Conservation (phyloP, 2,329 filamentous ascomycete genomes). For the Akanthomyces dipterigenus region DNA sequence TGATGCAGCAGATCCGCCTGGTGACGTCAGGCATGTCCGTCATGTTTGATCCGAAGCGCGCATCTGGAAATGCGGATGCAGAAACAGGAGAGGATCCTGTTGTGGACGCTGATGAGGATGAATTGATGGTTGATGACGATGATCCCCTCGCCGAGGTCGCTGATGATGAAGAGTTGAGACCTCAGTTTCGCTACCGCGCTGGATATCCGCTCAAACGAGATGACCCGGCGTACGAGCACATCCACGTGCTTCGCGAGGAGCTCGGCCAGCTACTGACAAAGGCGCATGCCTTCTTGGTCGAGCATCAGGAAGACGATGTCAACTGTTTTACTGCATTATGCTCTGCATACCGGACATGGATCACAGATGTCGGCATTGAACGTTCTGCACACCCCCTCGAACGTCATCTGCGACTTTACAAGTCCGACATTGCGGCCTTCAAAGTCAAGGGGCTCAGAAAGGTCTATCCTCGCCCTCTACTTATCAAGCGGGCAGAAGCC, state of each 20-base stretch:
- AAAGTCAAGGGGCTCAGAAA: conserved; percentile 92
- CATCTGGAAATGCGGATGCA: conserved; percentile 45
- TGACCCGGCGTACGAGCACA: conserved; percentile 58
- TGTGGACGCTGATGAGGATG: conserved; percentile 46
- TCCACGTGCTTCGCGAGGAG: conserved; percentile 75
- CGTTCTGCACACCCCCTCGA: conserved; percentile 90
- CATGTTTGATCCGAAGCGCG: conserved; percentile 75
- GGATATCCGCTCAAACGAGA: conserved; percentile 66
- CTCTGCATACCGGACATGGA: conserved; percentile 90
- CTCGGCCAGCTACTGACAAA: conserved; percentile 75
- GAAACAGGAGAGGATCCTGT: conserved; percentile 43
- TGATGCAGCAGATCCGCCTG: conserved; percentile 81
- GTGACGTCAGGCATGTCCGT: conserved; percentile 84
- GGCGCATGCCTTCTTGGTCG: conserved; percentile 75
- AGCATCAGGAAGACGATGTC: conserved; percentile 90
- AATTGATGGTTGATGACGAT: conserved; percentile 39
- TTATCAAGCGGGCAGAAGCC: conserved; percentile 86
- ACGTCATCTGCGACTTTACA: conserved; percentile 74
- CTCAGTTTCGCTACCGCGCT: conserved; percentile 80
- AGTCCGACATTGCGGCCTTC: conserved; percentile 83
- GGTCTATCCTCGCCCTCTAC: conserved; percentile 83
- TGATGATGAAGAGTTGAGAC: conserved; percentile 75
- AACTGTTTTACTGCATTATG: conserved; percentile 91
- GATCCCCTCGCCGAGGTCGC: conserved; percentile 55
- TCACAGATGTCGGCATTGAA: conserved; percentile 95